These are phyloP conservation scores for Arthrobotrys sphaeroides DNA, from an alignment of 2,329 filamentous ascomycete species.

Conservation along the genomic window DNA sequence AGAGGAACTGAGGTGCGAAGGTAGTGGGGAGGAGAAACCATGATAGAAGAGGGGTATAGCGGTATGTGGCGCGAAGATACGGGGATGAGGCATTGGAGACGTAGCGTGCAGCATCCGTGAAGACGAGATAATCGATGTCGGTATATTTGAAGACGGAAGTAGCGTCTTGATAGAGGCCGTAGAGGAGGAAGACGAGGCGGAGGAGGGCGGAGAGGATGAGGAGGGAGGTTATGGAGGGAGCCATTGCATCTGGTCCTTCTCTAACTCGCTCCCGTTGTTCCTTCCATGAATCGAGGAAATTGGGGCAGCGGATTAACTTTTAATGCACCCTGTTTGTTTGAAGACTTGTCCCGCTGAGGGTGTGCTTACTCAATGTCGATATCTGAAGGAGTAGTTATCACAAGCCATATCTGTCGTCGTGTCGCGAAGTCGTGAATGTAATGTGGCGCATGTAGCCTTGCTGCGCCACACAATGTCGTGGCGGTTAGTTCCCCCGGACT, in stretches of 20 bases:
- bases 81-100: constrained; percentile 73
- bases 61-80: constrained; percentile 91
- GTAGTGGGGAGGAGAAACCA: constrained; percentile 88
- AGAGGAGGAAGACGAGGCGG: constrained; percentile 78
- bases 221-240: constrained; percentile 60
- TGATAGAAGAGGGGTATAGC: constrained; percentile 92
- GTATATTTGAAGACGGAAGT: constrained; percentile 95
- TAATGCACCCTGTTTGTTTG: too few species aligned
- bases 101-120: constrained; percentile 91
- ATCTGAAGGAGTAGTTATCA: too few species aligned
- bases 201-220: constrained; percentile 72
- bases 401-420: too few species aligned
- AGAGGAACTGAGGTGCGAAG: constrained; percentile 65
- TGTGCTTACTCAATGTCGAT: too few species aligned
- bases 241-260: constrained; percentile 3
- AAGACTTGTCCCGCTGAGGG: too few species aligned
- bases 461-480: too few species aligned
- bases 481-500: too few species aligned
- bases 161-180: constrained; percentile 91
- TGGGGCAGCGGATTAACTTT: too few species aligned
- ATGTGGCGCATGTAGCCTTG: too few species aligned
- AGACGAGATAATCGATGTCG: constrained; percentile 98
- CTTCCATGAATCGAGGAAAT: too few species aligned
- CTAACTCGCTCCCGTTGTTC: too few species aligned
- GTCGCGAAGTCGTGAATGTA: too few species aligned